phyloP scores from a whole-genome alignment of 305 asterid species.

The Petunia hybrid region DNA sequence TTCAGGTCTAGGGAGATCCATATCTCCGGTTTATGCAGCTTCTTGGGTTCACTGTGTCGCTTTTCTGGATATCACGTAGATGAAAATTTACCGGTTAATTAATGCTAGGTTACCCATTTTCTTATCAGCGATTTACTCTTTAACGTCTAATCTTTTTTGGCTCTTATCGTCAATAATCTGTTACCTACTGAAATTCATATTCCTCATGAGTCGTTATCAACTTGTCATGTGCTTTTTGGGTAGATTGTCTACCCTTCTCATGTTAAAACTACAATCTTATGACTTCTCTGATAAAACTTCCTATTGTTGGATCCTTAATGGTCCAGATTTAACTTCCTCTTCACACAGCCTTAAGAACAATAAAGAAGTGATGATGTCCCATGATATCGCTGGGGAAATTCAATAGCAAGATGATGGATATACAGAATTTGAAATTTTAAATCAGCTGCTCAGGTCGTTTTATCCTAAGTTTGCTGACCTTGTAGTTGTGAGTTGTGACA shows the following conservation, averaged over 20 bases:
- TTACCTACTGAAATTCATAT: background rate
- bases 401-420: background rate
- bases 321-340: background rate
- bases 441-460: background rate
- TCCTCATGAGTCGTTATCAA: background rate
- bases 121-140: background rate
- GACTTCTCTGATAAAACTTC: background rate
- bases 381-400: background rate
- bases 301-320: background rate
- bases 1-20: background rate
- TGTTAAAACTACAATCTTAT: background rate
- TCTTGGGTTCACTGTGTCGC: background rate
- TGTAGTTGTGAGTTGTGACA: background rate
- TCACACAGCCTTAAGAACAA: background rate
- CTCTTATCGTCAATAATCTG: background rate
- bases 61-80: slow-evolving; percentile 7
- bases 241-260: background rate
- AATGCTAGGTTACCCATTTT: background rate
- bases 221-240: background rate
- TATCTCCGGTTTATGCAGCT: background rate
- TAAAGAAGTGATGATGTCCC: background rate
- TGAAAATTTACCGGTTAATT: slow-evolving; percentile 9
- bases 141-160: background rate
- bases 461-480: background rate
- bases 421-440: background rate